Conservation (phyloP, 225 moss, liverwort and hornwort species). For the Thuidium tamariscinum region DNA sequence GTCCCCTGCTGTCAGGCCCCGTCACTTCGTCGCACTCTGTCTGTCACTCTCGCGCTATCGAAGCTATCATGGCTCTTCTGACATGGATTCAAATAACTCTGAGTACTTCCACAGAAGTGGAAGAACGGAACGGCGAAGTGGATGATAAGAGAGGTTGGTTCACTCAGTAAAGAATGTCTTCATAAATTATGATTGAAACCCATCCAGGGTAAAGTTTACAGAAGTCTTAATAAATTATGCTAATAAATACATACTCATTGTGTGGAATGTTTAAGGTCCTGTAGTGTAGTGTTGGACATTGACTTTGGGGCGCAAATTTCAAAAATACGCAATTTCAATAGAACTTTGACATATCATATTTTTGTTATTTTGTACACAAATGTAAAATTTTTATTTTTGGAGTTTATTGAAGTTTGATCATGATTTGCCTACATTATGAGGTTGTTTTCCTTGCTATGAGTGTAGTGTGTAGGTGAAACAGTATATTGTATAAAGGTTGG, state of each 20-base stretch:
- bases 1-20: not conserved
- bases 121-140: not conserved
- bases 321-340: not conserved
- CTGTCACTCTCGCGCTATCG: not conserved
- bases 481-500: accelerated
- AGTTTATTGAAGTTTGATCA: not conserved
- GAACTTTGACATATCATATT: not conserved
- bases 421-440: not conserved
- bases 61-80: not conserved
- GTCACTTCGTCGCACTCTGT: not conserved
- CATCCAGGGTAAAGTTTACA: no score
- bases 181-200: no score
- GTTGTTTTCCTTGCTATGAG: accelerated
- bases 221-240: not conserved
- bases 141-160: not conserved
- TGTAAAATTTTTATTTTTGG: not conserved
- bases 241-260: not conserved
- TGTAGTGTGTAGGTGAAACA: accelerated
- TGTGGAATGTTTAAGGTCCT: not conserved
- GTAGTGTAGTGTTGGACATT: no score
- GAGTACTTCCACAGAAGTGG: not conserved
- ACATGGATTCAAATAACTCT: not conserved
- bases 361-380: not conserved
- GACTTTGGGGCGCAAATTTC: not conserved
- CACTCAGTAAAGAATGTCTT: not conserved